These are phyloP conservation scores for Spathaspora sp. DNA, from an alignment of 1,139 yeast species.

Conservation along the genomic window DNA sequence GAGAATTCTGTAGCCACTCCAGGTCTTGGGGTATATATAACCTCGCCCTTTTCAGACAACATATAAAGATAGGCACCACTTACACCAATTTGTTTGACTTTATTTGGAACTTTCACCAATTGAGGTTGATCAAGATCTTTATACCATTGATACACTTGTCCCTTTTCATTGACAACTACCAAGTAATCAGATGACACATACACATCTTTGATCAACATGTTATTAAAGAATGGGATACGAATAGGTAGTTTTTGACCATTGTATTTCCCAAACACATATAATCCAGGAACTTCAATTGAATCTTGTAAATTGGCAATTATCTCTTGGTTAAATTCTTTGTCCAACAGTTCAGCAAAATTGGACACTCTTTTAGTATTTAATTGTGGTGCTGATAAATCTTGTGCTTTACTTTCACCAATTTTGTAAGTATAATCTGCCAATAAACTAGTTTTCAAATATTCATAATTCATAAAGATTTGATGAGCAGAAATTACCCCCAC, in stretches of 20 bases:
- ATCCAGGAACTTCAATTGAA: constrained; percentile 30
- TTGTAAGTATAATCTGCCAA: constrained; percentile 29
- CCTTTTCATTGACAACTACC: constrained; percentile 66
- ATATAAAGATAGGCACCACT: constrained; percentile 52
- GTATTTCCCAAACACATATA: constrained; percentile 39
- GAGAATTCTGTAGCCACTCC: constrained; percentile 19
- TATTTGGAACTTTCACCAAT: constrained; percentile 34
- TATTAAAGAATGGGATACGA: constrained; percentile 65
- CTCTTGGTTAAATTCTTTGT: constrained; percentile 34
- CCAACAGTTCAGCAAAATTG: constrained; percentile 24
- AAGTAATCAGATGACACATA: constrained; percentile 46
- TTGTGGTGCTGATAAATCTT: constrained; percentile 27
- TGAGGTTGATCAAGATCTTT: constrained; percentile 28
- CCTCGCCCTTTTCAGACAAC: constrained; percentile 51
- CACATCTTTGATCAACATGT: constrained; percentile 58
- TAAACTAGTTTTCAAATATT: constrained; percentile 24
- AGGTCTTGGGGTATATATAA: constrained; percentile 49
- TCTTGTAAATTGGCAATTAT: constrained; percentile 21
- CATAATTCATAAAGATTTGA: constrained; percentile 44
- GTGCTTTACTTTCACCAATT: constrained; percentile 21
- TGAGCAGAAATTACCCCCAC: constrained; percentile 36
- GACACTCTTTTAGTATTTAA: constrained; percentile 28
- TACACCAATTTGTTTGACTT: constrained; percentile 24
- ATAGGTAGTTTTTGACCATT: constrained; percentile 51
- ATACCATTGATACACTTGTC: constrained; percentile 77